These are phyloP conservation scores for Beta macrorhiza DNA, from an alignment of 179 eudicot species.

Conservation along the genomic window DNA sequence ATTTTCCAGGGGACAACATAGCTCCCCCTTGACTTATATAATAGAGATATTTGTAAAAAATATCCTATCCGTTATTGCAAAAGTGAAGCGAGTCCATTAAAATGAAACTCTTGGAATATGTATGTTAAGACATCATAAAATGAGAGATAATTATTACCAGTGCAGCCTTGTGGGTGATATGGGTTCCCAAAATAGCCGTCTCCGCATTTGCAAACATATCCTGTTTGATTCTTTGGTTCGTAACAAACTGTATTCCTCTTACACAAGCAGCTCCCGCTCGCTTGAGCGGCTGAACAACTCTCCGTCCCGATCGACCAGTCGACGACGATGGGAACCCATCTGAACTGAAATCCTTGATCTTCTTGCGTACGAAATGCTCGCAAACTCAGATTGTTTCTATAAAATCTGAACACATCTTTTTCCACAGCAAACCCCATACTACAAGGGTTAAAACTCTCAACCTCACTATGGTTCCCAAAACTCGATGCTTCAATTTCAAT, in stretches of 20 bases:
- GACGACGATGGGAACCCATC: constrained; percentile 19
- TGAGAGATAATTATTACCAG: constrained; percentile 17
- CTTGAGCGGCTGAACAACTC: neutral
- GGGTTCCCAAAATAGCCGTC: constrained; percentile 29
- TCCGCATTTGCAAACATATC: constrained; percentile 31
- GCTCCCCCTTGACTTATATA: too few relatives aligned
- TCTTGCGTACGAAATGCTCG: too few relatives aligned
- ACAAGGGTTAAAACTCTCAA: constrained; percentile 18
- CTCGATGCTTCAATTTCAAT: neutral
- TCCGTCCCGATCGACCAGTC: constrained; percentile 29
- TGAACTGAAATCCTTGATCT: neutral
- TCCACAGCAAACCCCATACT: constrained; percentile 29
- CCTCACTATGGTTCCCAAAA: neutral
- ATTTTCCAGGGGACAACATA: too few relatives aligned
- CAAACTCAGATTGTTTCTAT: neutral
- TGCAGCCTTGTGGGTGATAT: constrained; percentile 33
- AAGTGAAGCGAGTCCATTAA: too few relatives aligned
- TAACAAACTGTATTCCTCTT: neutral
- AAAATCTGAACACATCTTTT: constrained; percentile 7
- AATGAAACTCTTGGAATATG: too few relatives aligned
- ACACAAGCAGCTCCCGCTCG: constrained; percentile 18
- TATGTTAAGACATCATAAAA: too few relatives aligned
- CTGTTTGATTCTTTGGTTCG: neutral
- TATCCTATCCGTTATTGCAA: too few relatives aligned
- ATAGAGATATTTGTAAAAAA: too few relatives aligned